Base-by-base conservation (phyloP, 2,329 filamentous ascomycete genomes). In the Apiospora kogelbergensis region DNA sequence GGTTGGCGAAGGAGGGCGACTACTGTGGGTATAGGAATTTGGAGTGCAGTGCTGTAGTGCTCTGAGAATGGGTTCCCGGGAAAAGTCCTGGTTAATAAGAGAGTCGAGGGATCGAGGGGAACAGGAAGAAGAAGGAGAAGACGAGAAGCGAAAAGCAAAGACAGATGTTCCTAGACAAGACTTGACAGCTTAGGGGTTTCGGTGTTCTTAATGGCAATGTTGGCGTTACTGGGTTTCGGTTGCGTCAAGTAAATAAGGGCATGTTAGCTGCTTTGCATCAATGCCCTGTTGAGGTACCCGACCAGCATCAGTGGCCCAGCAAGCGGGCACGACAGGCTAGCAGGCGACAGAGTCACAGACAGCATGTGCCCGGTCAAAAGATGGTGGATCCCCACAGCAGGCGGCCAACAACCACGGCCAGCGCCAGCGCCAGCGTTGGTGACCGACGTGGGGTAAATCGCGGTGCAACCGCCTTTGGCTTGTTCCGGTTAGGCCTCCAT, bases 401-500 rank as follows among this genome's bases (percentile, higher is more conserved):
- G 45, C 45, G 45, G 45, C 44, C 44, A 46, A n/a, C 44, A 22
- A 33, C 33, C 33, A 33, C 33, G 33, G 7, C 46, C 48, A 57
- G 48, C 46, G 48, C 48, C 48, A 57, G 48, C 48, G 48, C 48
- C 48, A 57, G 17, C 48, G 48, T 57, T 60, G 7, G 53, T 60
- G 53, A 60, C 53, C 53, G 53, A 60, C 53, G 53, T 60, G 53
- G 53, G 53, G 53, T 60, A 60, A 60, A 60, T 60, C 53, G 53
- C 20, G 20, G 53, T 60, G 30, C 53, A 33, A 60, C 53, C 53
- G 53, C 17, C 30, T 60, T 37, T 60, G n/a, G 30, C 53, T 60
- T 26, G 53, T 37, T 60, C 26, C 17, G 53, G 53, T 60, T 60
- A 60, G 53, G 53, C 53, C 17, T 44, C 17, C 17, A 6, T 15